Evolutionary conservation across 768 basidiomycete genomes (phyloP).

Genomic region (Suillus fuscotomentosus): DNA sequence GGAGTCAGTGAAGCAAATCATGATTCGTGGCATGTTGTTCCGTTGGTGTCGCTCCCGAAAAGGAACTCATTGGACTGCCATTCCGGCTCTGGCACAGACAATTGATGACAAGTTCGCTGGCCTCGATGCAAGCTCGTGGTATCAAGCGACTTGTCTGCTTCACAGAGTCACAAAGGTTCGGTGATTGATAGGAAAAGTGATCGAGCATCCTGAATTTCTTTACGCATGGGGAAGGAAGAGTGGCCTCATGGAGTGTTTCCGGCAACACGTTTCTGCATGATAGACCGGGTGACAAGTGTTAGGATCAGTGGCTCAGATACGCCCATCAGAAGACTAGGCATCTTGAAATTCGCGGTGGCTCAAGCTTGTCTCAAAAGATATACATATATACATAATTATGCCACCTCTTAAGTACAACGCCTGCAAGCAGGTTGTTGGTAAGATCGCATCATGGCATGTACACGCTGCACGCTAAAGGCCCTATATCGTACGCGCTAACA

Average conservation of each 20-base stretch:
- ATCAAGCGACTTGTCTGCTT: not conserved
- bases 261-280: not conserved
- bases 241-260: not conserved
- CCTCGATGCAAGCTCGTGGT: not conserved
- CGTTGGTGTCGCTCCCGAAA: too few species aligned
- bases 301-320: not conserved
- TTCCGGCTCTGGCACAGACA: not conserved
- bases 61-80: not conserved
- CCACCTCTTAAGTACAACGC: not conserved
- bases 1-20: too few species aligned
- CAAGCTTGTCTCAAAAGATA: not conserved
- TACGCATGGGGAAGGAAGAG: conserved; percentile 1
- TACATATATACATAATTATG: not conserved
- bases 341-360: not conserved
- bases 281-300: not conserved
- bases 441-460: not conserved
- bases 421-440: not conserved
- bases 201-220: not conserved
- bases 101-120: not conserved
- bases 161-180: not conserved
- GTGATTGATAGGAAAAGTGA: not conserved
- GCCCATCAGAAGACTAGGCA: not conserved
- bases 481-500: not conserved
- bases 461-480: not conserved
- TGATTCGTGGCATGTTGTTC: too few species aligned